These are phyloP conservation scores for Podospora conica DNA, from an alignment of 495 filamentous ascomycete genomes.

Conservation along the genomic window DNA sequence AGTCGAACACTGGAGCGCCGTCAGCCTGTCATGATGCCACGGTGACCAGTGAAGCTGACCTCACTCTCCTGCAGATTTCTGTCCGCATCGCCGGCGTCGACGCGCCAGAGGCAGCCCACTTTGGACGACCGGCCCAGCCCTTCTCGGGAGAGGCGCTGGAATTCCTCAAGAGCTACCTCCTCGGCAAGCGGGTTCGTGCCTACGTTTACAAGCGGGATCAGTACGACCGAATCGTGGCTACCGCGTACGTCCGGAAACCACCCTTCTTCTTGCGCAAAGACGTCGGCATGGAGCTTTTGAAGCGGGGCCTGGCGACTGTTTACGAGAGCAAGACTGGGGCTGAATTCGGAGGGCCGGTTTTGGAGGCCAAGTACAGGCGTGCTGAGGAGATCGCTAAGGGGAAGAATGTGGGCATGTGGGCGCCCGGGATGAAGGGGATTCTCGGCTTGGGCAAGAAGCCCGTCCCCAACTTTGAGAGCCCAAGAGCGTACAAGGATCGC, in stretches of 20 bases:
- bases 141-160: constrained; percentile 68
- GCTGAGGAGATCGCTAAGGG: constrained; percentile 67
- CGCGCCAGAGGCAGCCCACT: constrained; percentile 88
- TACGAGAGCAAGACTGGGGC: constrained; percentile 86
- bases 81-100: constrained; percentile 88
- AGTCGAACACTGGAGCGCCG: constrained; percentile 17
- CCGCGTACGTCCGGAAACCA: constrained; percentile 65
- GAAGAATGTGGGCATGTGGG: constrained; percentile 73
- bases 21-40: background rate
- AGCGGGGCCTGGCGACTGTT: constrained; percentile 72
- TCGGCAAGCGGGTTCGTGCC: constrained; percentile 66
- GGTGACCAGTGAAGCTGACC: constrained; percentile 5
- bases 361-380: constrained; percentile 57
- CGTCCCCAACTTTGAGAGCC: constrained; percentile 59
- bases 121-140: constrained; percentile 81
- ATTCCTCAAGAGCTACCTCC: constrained; percentile 71
- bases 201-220: constrained; percentile 80
- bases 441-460: constrained; percentile 35
- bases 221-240: constrained; percentile 84
- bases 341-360: constrained; percentile 67
- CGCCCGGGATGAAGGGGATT: constrained; percentile 17
- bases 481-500: constrained; percentile 77
- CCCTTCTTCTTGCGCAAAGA: constrained; percentile 62
- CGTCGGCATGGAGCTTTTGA: constrained; percentile 85
- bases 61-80: constrained; percentile 51